Percentiles rank a stretch among this genome's conserved stretches.
Conservation (phyloP, 495 filamentous ascomycete species). For the Pyrenula aspistea region DNA sequence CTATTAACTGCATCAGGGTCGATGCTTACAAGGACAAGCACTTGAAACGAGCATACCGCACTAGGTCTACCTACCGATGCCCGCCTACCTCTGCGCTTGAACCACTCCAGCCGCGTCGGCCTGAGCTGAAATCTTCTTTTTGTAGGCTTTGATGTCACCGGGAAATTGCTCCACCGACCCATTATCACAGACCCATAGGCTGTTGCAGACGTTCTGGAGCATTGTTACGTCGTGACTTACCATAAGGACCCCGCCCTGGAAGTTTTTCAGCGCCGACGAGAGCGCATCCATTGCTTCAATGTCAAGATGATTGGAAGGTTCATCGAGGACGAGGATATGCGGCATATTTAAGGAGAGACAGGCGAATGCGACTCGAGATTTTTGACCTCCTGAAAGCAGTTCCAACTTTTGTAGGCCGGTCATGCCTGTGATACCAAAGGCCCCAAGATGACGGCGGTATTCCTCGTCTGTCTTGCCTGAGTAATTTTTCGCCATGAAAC, state of each 20-base stretch:
- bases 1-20: too few species aligned
- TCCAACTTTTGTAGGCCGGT: slow-evolving; percentile 96
- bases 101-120: slow-evolving; percentile 82
- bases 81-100: slow-evolving; percentile 10
- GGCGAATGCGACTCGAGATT: slow-evolving; percentile 94
- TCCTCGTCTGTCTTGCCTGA: slow-evolving; percentile 91
- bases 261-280: slow-evolving; percentile 66
- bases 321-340: slow-evolving; percentile 95
- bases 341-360: slow-evolving; percentile 86
- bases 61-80: too few species aligned
- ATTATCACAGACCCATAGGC: slow-evolving; percentile 91
- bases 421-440: slow-evolving; percentile 96
- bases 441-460: slow-evolving; percentile 88
- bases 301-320: slow-evolving; percentile 96
- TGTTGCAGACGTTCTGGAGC: slow-evolving; percentile 89
- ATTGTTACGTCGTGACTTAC: slow-evolving; percentile 99
- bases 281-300: slow-evolving; percentile 99
- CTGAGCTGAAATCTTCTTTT: slow-evolving; percentile 87
- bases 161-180: slow-evolving; percentile 95
- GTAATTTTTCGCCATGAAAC: slow-evolving; percentile 89
- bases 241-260: slow-evolving; percentile 94
- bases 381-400: slow-evolving; percentile 90
- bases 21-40: too few species aligned
- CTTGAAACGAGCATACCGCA: too few species aligned
- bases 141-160: slow-evolving; percentile 92